Conservation (phyloP, 2,329 filamentous ascomycete species). For the Fusarium nisikadoi region DNA sequence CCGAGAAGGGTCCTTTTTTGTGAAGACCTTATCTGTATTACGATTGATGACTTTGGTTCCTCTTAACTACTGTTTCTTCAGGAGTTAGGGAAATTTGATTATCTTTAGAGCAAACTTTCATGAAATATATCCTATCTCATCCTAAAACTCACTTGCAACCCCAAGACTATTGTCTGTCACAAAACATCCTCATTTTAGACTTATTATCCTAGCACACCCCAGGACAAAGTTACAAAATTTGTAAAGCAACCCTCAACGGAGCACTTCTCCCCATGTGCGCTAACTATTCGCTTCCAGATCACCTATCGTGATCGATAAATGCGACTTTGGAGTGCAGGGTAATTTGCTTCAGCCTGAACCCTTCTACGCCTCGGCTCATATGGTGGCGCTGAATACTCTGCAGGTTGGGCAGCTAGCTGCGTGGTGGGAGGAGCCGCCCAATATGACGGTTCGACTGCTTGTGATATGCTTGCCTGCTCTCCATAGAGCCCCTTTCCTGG, state of each 20-base stretch:
- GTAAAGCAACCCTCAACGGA: background rate
- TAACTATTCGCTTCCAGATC: background rate
- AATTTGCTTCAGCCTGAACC: conserved; percentile 9
- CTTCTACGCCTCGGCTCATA: conserved; percentile 18
- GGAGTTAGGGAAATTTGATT: conserved; percentile 29
- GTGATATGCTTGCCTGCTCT: conserved; percentile 15
- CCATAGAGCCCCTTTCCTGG: conserved; percentile 17
- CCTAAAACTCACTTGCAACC: background rate
- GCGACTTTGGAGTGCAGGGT: background rate
- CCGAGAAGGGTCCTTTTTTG: background rate
- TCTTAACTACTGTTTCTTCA: conserved; percentile 9
- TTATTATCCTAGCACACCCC: background rate
- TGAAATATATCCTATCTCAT: background rate
- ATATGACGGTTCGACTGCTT: conserved; percentile 13
- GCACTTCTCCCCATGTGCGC: background rate
- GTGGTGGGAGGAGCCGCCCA: conserved; percentile 4
- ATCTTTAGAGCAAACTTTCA: background rate
- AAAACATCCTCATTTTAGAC: background rate
- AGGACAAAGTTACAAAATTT: background rate
- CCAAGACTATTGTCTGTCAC: background rate
- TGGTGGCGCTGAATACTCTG: conserved; percentile 14
- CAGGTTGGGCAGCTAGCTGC: background rate
- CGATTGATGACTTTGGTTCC: conserved; percentile 33
- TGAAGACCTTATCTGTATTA: conserved; percentile 38
- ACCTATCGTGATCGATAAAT: background rate